Conservation (phyloP, 176 grass and related monocot genomes). For the Rhynchospora tenuis region DNA sequence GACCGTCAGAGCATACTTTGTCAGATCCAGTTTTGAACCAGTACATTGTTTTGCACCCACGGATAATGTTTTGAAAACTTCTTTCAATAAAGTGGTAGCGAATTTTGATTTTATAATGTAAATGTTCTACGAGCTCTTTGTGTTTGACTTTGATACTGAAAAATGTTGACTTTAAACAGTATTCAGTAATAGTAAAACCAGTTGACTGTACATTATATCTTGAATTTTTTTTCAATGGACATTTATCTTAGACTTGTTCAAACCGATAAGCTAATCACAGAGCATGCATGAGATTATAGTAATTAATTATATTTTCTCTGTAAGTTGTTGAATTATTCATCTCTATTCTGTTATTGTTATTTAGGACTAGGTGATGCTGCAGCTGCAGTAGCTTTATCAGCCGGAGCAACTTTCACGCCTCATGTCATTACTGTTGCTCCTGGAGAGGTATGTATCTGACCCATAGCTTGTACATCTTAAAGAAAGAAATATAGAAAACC, state of each 20-base stretch:
- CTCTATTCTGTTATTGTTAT: neutral
- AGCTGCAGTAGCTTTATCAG: slow-evolving; percentile 57
- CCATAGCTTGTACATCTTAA: neutral
- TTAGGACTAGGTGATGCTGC: slow-evolving; percentile 13
- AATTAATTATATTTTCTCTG: neutral
- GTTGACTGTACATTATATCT: slow-evolving; percentile 12
- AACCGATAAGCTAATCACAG: neutral
- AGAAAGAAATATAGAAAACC: neutral
- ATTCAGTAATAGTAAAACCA: neutral
- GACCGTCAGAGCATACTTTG: neutral
- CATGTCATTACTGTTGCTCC: slow-evolving; percentile 88
- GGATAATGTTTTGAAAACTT: neutral
- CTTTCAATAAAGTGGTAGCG: neutral
- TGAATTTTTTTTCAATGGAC: neutral
- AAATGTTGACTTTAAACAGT: slow-evolving; percentile 14
- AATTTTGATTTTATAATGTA: neutral
- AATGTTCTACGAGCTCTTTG: neutral
- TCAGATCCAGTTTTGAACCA: slow-evolving; percentile 11
- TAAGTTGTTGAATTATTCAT: neutral
- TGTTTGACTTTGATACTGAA: slow-evolving; percentile 3
- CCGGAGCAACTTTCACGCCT: slow-evolving; percentile 87
- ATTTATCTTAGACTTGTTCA: neutral
- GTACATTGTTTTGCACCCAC: neutral
- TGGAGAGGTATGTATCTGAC: slow-evolving; percentile 58
- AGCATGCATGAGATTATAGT: neutral